Evolutionary conservation across 2,329 filamentous ascomycete species (phyloP), one percentile per base, ranked within the genome.

Genomic region (Dactylella cylindrospora): DNA sequence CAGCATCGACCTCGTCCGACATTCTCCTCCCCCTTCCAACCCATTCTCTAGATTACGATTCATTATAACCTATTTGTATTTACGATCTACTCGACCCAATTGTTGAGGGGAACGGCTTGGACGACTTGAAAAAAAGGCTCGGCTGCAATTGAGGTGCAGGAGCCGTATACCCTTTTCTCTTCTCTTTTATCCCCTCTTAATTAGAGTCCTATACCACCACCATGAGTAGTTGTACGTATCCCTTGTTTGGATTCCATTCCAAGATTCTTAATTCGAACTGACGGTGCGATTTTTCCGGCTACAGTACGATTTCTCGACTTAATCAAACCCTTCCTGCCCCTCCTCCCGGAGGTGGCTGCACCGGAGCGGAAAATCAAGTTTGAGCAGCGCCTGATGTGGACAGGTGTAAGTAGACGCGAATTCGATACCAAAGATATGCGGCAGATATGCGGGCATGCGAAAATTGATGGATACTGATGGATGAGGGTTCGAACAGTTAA

Each of bases 261-360:
- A 31, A 64, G 31, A 41, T 49, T 13, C 41, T 41, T 22, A 15
- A 5, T 43, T 40, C 31, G 29, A 31, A 20, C 57, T 62, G 43
- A 62, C 57, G 17, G 28, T 57, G 52, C 49, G 35, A 47, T 57
- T 64, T 26, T 49, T 28, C 47, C 55, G n/a, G 28, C 35, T 45
- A 28, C 67, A 97, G 91, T 98, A 78, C 90, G 93, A 76, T 98
- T 98, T 75, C 91, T 98, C 80, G 93, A 98, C 78, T 83, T 97
- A 76, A 93, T 98, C 80, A 98, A 98, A 79, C 93, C 93, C 74
- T 98, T 98, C 76, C 89, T 94, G 81, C 91, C 93, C 80, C 90
- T 97, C 83, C 88, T 98, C 76, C 93, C 93, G 74, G 93, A 98
- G 86, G 93, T 98, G 77, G 87, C 91, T 79, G 86, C 94, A 73